Base-by-base conservation (phyloP, 106 monocot genomes). In the Hemerocallis citrina region DNA sequence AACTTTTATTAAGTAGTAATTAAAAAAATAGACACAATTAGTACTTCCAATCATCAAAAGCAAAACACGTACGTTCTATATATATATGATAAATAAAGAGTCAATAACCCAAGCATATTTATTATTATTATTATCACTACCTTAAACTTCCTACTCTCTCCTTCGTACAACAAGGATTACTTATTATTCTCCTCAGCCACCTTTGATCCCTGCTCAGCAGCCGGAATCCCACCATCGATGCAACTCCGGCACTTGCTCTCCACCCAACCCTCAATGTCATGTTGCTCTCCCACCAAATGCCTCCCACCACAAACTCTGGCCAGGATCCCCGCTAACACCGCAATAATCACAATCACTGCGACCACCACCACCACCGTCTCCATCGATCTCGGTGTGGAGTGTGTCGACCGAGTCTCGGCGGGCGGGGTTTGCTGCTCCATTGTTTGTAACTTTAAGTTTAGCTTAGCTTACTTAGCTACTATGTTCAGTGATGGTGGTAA, bases 191-290 rank as follows among this genome's bases (percentile, higher is more conserved):
- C 59, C 5, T 61, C 74, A 6, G 8, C 59, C 17, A 44, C 37
- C 61, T 62, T 68, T 34, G 72, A 19, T 24, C 29, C 64, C 32
- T 24, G 32, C 11, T 61, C 2, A 21, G 79, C 31, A 6, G 62
- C 31, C 4, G 74, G 67, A 35, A 80, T 14, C n/a, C 75, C 80
- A 54, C 75, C 50, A 56, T 80, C 80, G 16, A 80, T 75, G 61
- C 80, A 80, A 46, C 66, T 80, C 45, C 75, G 58, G 41, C 80
- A 80, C 24, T 63, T 75, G 4, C 66, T 61, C 67, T 80, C 80
- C 40, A 80, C 71, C 75, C 80, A 80, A 31, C 80, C 80, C 43
- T 80, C 74, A 1, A 65, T 31, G 42, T 75, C 75, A 29, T 62
- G 57, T n/a, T 62, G 57, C 28, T 66, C 68, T 10, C 58, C 64